A percentile compares a stretch with the other conserved stretches of the same genome.
phyloP scores from a whole-genome alignment of 2,329 filamentous ascomycete species.

The Fusarium mexicanum region DNA sequence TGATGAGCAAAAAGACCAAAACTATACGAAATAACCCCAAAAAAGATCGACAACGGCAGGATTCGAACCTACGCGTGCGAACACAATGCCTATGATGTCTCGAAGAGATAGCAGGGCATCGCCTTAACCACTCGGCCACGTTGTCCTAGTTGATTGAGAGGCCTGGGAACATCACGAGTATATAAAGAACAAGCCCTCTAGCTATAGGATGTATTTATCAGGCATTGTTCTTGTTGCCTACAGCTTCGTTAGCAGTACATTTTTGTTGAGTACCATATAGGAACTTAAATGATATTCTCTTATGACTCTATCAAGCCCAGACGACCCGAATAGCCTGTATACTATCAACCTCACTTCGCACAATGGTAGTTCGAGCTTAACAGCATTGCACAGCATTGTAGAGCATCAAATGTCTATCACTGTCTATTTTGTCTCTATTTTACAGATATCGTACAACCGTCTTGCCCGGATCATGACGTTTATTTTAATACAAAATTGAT shows the following conservation, averaged over 20 bases:
- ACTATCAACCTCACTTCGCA: background rate
- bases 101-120: slow-evolving; percentile 28
- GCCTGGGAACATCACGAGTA: rapidly evolving
- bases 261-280: background rate
- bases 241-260: background rate
- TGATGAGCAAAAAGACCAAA: background rate
- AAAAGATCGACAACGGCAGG: slow-evolving; percentile 20
- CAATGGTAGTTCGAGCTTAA: background rate
- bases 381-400: background rate
- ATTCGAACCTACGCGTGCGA: slow-evolving; percentile 34
- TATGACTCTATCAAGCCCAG: background rate
- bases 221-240: background rate
- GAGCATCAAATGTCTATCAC: background rate
- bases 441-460: slow-evolving; percentile 22
- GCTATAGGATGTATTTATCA: background rate
- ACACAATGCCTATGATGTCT: slow-evolving; percentile 31
- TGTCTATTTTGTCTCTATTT: slow-evolving; percentile 13
- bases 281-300: background rate
- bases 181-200: rapidly evolving
- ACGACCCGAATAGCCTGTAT: background rate
- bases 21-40: background rate
- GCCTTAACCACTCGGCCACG: slow-evolving; percentile 34
- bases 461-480: background rate
- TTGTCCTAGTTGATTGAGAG: background rate
- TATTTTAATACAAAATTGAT: slow-evolving; percentile 75